These are phyloP conservation scores for Penicillium freii DNA, from an alignment of 2,329 filamentous ascomycete species.

Conservation along the genomic window DNA sequence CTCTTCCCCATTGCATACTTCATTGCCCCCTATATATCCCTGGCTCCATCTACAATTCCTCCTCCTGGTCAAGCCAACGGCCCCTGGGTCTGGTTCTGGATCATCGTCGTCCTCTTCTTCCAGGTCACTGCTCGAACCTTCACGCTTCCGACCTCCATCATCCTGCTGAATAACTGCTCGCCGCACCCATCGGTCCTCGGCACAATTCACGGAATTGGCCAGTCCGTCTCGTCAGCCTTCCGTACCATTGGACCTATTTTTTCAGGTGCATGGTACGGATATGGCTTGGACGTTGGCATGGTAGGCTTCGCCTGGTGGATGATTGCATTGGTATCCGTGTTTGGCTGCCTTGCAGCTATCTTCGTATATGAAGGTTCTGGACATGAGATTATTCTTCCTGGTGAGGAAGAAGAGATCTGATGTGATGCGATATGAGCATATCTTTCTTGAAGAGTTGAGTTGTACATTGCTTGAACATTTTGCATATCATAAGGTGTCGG, in stretches of 20 bases:
- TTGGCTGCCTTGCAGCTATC: constrained; percentile 59
- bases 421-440: constrained; percentile 16
- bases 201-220: constrained; percentile 59
- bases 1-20: constrained; percentile 71
- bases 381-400: constrained; percentile 53
- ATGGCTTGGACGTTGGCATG: constrained; percentile 54
- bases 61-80: constrained; percentile 40
- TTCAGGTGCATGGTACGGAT: constrained; percentile 55
- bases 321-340: constrained; percentile 52
- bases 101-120: constrained; percentile 62
- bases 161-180: constrained; percentile 60
- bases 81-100: constrained; percentile 62
- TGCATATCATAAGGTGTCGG: constrained; percentile 24
- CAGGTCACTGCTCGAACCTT: constrained; percentile 74
- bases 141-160: constrained; percentile 58
- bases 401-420: constrained; percentile 37
- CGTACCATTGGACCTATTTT: constrained; percentile 58
- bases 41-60: constrained; percentile 59
- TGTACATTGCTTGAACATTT: constrained; percentile 25
- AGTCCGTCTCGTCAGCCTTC: constrained; percentile 55
- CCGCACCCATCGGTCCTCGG: constrained; percentile 60
- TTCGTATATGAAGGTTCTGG: constrained; percentile 65
- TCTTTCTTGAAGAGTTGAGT: neutral
- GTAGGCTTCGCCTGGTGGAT: constrained; percentile 60
- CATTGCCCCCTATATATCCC: constrained; percentile 67